Base-by-base conservation (phyloP, 2,329 filamentous ascomycete genomes). In the Calycina marina region DNA sequence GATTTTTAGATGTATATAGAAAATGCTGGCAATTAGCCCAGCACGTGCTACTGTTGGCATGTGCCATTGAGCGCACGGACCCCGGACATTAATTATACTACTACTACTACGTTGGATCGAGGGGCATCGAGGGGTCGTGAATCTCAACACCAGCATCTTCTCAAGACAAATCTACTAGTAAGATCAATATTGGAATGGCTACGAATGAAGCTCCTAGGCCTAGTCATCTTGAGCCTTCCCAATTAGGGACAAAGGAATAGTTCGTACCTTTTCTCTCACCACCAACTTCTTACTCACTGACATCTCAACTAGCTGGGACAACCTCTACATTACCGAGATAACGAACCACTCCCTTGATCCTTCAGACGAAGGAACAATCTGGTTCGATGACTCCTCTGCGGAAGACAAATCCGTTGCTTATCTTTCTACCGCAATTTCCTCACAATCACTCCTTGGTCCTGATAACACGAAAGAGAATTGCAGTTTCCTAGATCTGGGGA, bases 321-420 rank as follows among this genome's bases (percentile, higher is more conserved):
- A 59, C 13, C 70, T 83, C 41, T 90, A 92, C 62, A 61, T 65
- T 1, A 66, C 62, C 43, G 79, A 90, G 56, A 63, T 84, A 32
- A 54, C 60, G 38, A 88, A 90, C 58, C 72, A 86, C 56, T 59
- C 69, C 33, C 56, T 69, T 40, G 73, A 92, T 58, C 72, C 81
- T 6, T 58, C 69, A 35, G 82, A 93, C 61, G 78, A 78, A 38
- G 88, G 88, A 44, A 93, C 85, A 17, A 75, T 90, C 47, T 98
- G 90, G 90, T 98, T 98, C 67, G 79, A 85, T 54, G 90, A 96
- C 59, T 81, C 84, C 18, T 74, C 79, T 50, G 90, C 90, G 40
- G 83, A 93, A 50, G 65, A 75, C 40, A 86, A 86, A 50, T 73
- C 93, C 38, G 57, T 93, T 14, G 55, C 58, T 64, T n/a, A 76